These are phyloP conservation scores for Corymbia maculata DNA, from an alignment of 345 rosid genomes.

Conservation along the genomic window DNA sequence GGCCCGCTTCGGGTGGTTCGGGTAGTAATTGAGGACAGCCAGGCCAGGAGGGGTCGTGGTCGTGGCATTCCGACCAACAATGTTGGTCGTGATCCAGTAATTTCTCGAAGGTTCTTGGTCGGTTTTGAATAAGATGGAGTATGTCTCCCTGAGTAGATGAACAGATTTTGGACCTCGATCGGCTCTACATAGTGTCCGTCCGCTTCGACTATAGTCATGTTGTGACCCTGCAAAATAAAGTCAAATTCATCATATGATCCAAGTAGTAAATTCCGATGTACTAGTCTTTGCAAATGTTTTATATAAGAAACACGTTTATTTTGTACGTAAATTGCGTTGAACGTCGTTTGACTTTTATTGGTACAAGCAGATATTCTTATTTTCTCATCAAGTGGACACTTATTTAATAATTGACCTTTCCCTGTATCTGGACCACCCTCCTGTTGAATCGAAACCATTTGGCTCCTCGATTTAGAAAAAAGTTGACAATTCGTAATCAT, in stretches of 20 bases:
- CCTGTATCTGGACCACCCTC: slow-evolving; percentile 17
- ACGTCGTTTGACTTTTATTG: not conserved
- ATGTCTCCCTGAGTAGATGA: slow-evolving; percentile 80
- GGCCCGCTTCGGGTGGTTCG: slow-evolving; percentile 33
- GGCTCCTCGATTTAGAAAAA: not conserved
- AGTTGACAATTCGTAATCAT: not conserved
- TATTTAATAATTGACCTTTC: not conserved
- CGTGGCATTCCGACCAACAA: slow-evolving; percentile 39
- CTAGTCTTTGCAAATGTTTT: not conserved
- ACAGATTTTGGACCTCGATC: slow-evolving; percentile 51
- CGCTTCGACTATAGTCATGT: slow-evolving; percentile 72
- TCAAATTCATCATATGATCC: not conserved
- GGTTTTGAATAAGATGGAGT: slow-evolving; percentile 51
- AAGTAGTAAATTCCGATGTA: not conserved
- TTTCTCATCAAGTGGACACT: not conserved
- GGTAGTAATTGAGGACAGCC: slow-evolving; percentile 53
- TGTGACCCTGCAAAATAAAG: slow-evolving; percentile 30
- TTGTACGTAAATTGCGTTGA: not conserved
- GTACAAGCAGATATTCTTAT: not conserved
- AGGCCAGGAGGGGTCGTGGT: slow-evolving; percentile 26
- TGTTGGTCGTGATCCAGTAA: slow-evolving; percentile 55
- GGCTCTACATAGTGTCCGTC: slow-evolving; percentile 78
- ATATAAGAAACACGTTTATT: not conserved
- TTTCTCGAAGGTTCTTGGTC: slow-evolving; percentile 48
- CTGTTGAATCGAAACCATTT: not conserved